phyloP scores from a whole-genome alignment of 352 stramenopile species.

The Pythium phragmitis region DNA sequence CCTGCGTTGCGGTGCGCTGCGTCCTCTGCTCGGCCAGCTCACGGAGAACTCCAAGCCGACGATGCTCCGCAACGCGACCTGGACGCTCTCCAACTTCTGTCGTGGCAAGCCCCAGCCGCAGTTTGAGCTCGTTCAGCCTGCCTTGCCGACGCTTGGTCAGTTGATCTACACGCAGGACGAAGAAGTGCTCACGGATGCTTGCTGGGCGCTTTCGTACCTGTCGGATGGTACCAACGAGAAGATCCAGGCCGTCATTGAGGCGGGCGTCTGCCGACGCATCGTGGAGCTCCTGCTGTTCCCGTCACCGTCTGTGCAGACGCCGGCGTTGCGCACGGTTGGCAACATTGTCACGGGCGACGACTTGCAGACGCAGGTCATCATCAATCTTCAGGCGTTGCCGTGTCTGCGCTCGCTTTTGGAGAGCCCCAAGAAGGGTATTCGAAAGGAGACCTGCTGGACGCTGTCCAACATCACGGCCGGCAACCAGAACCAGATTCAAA shows the following conservation, averaged over 20 bases:
- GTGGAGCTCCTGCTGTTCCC: slow-evolving; percentile 95
- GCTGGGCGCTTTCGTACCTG: slow-evolving; percentile 98
- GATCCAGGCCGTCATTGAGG: slow-evolving; percentile 97
- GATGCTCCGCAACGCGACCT: slow-evolving; percentile 94
- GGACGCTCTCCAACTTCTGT: slow-evolving; percentile 99
- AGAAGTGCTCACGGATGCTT: slow-evolving; percentile 98
- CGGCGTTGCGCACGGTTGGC: slow-evolving; percentile 93
- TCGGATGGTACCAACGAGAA: slow-evolving; percentile 97
- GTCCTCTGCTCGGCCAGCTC: slow-evolving; percentile 92
- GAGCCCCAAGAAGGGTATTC: slow-evolving; percentile 76
- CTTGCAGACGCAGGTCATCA: slow-evolving; percentile 63
- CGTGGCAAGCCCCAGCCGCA: slow-evolving; percentile 92
- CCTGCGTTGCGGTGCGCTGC: slow-evolving; percentile 92
- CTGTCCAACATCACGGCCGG: slow-evolving; percentile 84
- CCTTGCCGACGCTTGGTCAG: slow-evolving; percentile 93
- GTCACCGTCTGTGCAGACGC: slow-evolving; percentile 93
- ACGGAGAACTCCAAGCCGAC: slow-evolving; percentile 93
- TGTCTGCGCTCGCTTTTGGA: slow-evolving; percentile 66
- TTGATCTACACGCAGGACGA: slow-evolving; percentile 96
- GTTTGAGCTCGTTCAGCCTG: slow-evolving; percentile 94
- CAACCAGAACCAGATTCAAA: slow-evolving; percentile 67
- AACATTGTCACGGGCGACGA: slow-evolving; percentile 99
- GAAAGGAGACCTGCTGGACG: slow-evolving; percentile 84
- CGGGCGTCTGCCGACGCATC: slow-evolving; percentile 91
- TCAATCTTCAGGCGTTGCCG: slow-evolving; percentile 54